Conservation (phyloP, 1,139 yeast genomes). For the Taphrina wiesneri region DNA sequence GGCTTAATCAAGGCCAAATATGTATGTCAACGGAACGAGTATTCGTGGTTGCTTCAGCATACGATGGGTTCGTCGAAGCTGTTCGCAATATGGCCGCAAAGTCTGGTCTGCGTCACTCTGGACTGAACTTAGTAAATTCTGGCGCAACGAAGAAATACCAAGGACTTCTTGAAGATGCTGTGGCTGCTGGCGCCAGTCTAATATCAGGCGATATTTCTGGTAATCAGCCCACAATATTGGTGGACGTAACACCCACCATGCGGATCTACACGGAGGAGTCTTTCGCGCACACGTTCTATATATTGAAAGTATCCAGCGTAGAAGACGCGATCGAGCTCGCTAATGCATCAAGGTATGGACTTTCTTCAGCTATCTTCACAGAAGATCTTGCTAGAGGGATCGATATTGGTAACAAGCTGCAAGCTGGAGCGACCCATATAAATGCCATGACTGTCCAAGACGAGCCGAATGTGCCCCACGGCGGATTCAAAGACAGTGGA, state of each 20-base stretch:
- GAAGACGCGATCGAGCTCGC: slow-evolving; percentile 47
- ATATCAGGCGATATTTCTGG: slow-evolving; percentile 42
- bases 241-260: slow-evolving; percentile 48
- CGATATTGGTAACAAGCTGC: slow-evolving; percentile 64
- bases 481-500: slow-evolving; percentile 58
- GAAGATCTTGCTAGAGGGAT: slow-evolving; percentile 53
- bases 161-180: slow-evolving; percentile 50
- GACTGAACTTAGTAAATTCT: not conserved
- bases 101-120: slow-evolving; percentile 68
- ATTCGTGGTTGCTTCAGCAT: slow-evolving; percentile 62
- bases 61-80: slow-evolving; percentile 57
- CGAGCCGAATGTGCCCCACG: slow-evolving; percentile 57
- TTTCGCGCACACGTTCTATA: slow-evolving; percentile 59
- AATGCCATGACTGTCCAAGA: slow-evolving; percentile 53
- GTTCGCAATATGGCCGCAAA: slow-evolving; percentile 58
- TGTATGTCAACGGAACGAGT: slow-evolving; percentile 82
- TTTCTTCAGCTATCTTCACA: slow-evolving; percentile 62
- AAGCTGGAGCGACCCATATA: slow-evolving; percentile 69
- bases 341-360: slow-evolving; percentile 51
- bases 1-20: slow-evolving; percentile 82
- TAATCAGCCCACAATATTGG: slow-evolving; percentile 48
- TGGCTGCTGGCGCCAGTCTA: slow-evolving; percentile 50
- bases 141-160: slow-evolving; percentile 42
- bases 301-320: slow-evolving; percentile 48
- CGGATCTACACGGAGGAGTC: slow-evolving; percentile 64